Base-by-base conservation (phyloP, 1,284 basidiomycete species). In the Cutaneotrichosporon dermatis region DNA sequence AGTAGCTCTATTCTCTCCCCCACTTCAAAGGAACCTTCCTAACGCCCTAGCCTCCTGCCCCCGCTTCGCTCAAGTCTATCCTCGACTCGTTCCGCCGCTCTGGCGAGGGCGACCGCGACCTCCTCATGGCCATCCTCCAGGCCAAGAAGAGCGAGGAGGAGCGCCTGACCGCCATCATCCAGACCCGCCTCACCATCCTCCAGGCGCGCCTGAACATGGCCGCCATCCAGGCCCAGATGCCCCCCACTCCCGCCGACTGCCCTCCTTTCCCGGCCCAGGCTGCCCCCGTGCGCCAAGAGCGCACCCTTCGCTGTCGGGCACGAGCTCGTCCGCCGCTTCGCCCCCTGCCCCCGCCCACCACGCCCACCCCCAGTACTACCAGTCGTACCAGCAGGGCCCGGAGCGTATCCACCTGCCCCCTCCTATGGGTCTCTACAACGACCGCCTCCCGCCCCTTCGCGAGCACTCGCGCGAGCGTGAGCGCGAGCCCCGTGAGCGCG, bases 111-210 rank as follows among this genome's bases (percentile, higher is more conserved):
- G 91, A 94, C 81, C 83, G 90, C 43, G 90, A 92, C 58, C 87
- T 92, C 84, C 81, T 94, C 34, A 82, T 93, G 51, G 85, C 89
- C 66, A 89, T 94, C 82, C 81, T 94, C 55, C 89, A 87, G 64
- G 90, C 91, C 73, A 93, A 94, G 80, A 84, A 86, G 61, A 86
- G 90, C 33, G 91, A 94, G 74, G 91, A 94, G 74, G 88, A 75
- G 71, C 70, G 75, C 34, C 66, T 77, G 16, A 75, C 75, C 1
- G 65, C 75, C n/a, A 64, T 77, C 46, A 74, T 76, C 48, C 73
- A 74, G 57, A 76, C 74, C 39, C 70, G 74, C 48, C 63, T 77
- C 35, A 73, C 74, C 34, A 66, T 77, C 51, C 73, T 75, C 45
- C 74, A 76, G 66, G 74, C 74, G n/a, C 65, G 73, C 39, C 65